phyloP scores from a whole-genome alignment of 495 filamentous ascomycete species.

The Aspergillus funiculosus region DNA sequence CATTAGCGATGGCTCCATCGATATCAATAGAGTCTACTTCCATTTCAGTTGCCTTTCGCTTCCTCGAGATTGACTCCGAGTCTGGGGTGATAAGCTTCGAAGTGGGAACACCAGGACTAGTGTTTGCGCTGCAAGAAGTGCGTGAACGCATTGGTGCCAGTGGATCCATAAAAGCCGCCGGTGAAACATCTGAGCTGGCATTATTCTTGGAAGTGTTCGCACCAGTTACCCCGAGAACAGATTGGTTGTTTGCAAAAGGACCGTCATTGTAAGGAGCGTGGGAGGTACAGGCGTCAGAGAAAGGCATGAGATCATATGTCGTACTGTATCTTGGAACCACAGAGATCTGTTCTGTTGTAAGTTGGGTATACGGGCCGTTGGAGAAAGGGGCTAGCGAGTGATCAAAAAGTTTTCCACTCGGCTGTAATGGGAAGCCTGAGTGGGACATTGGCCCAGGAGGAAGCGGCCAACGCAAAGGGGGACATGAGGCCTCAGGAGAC shows the following conservation, averaged over 20 bases:
- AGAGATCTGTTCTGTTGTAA: not conserved
- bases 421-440: slow-evolving; percentile 1
- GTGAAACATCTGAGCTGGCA: not conserved
- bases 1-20: not conserved
- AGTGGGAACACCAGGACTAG: not conserved
- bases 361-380: not conserved
- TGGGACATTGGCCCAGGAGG: not conserved
- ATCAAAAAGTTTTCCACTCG: slow-evolving; percentile 9
- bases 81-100: not conserved
- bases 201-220: not conserved
- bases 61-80: not conserved
- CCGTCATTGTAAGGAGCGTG: slow-evolving; percentile 14
- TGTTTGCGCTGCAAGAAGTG: not conserved
- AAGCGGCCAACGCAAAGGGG: not conserved
- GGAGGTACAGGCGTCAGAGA: not conserved
- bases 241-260: slow-evolving; percentile 12
- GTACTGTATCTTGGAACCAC: not conserved
- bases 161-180: slow-evolving; percentile 6
- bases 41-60: slow-evolving; percentile 15
- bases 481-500: not conserved
- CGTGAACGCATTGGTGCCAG: slow-evolving; percentile 7
- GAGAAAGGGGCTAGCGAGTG: slow-evolving; percentile 2
- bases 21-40: not conserved
- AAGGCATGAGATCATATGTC: not conserved
- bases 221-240: not conserved